phyloP scores from a whole-genome alignment of 1,139 yeast genomes.

The Blastobotrys aristatus region DNA sequence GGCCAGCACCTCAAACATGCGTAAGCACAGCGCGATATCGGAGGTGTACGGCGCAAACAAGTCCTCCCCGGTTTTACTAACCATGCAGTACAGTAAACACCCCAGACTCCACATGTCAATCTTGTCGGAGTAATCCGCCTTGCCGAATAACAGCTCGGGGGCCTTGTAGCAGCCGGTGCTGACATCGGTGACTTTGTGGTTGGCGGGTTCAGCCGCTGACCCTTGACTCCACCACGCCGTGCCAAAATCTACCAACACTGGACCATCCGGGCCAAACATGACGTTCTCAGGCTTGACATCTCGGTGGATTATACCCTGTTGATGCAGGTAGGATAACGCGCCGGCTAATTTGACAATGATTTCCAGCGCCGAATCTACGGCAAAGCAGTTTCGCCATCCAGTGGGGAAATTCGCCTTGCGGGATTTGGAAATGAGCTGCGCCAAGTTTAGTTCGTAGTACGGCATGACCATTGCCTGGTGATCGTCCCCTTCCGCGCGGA shows the following conservation, averaged over 20 bases:
- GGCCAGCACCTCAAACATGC: slow-evolving; percentile 64
- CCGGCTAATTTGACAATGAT: slow-evolving; percentile 43
- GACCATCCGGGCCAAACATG: slow-evolving; percentile 37
- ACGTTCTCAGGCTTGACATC: slow-evolving; percentile 83
- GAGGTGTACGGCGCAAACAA: slow-evolving; percentile 41
- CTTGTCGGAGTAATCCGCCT: slow-evolving; percentile 52
- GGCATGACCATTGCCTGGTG: slow-evolving; percentile 44
- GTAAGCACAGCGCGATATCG: slow-evolving; percentile 61
- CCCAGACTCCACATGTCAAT: slow-evolving; percentile 85
- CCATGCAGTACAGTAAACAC: slow-evolving; percentile 43
- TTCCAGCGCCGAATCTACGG: slow-evolving; percentile 24
- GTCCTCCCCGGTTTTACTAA: slow-evolving; percentile 33
- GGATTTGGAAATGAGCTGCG: slow-evolving; percentile 32
- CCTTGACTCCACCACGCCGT: slow-evolving; percentile 53
- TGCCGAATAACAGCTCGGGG: slow-evolving; percentile 75
- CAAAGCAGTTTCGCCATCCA: slow-evolving; percentile 32
- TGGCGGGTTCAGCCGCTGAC: slow-evolving; percentile 49
- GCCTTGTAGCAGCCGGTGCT: slow-evolving; percentile 76
- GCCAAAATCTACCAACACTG: slow-evolving; percentile 64
- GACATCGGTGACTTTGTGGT: slow-evolving; percentile 57
- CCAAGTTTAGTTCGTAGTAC: slow-evolving; percentile 35
- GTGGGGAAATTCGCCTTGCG: slow-evolving; percentile 32
- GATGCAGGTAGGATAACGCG: slow-evolving; percentile 52
- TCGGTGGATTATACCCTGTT: slow-evolving; percentile 69
- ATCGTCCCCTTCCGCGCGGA: slow-evolving; percentile 28